Evolutionary conservation across 2,329 filamentous ascomycete genomes (phyloP).

Genomic region (Chalaropsis ovoidea): DNA sequence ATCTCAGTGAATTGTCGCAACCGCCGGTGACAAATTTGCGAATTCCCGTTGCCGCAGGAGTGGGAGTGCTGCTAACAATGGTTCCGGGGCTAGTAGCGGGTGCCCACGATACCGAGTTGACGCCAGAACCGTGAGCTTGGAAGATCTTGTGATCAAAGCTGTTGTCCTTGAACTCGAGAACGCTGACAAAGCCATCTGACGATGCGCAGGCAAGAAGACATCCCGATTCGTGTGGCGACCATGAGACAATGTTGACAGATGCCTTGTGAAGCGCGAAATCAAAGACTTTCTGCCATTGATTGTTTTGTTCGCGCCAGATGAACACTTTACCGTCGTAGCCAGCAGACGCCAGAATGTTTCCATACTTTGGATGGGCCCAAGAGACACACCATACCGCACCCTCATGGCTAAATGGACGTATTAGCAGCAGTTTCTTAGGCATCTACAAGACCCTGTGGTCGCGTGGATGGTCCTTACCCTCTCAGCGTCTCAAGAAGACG

Average conservation of each 20-base stretch:
- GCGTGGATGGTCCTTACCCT: slow-evolving; percentile 50
- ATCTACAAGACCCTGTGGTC: background rate
- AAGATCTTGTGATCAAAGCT: slow-evolving; percentile 84
- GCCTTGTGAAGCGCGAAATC: slow-evolving; percentile 91
- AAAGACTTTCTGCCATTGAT: slow-evolving; percentile 75
- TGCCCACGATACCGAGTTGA: slow-evolving; percentile 94
- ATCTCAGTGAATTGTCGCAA: slow-evolving; percentile 84
- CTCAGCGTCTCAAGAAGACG: slow-evolving; percentile 85
- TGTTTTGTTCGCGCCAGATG: slow-evolving; percentile 87
- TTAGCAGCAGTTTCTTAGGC: background rate
- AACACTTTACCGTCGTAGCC: slow-evolving; percentile 97
- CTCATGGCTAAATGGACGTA: slow-evolving; percentile 58
- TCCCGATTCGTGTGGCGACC: slow-evolving; percentile 93
- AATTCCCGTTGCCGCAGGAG: slow-evolving; percentile 51
- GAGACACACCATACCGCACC: slow-evolving; percentile 96
- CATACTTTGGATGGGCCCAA: slow-evolving; percentile 97
- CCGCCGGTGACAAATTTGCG: slow-evolving; percentile 89
- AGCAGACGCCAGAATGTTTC: slow-evolving; percentile 90
- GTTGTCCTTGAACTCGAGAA: slow-evolving; percentile 95
- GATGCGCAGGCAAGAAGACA: slow-evolving; percentile 91
- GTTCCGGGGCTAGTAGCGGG: slow-evolving; percentile 75
- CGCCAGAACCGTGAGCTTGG: slow-evolving; percentile 82
- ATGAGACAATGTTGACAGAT: slow-evolving; percentile 90
- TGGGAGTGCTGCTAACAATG: slow-evolving; percentile 62
- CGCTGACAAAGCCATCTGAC: slow-evolving; percentile 83